These are phyloP conservation scores for Yamadazyma aaseri DNA, from an alignment of 1,139 yeast genomes.

Conservation along the genomic window DNA sequence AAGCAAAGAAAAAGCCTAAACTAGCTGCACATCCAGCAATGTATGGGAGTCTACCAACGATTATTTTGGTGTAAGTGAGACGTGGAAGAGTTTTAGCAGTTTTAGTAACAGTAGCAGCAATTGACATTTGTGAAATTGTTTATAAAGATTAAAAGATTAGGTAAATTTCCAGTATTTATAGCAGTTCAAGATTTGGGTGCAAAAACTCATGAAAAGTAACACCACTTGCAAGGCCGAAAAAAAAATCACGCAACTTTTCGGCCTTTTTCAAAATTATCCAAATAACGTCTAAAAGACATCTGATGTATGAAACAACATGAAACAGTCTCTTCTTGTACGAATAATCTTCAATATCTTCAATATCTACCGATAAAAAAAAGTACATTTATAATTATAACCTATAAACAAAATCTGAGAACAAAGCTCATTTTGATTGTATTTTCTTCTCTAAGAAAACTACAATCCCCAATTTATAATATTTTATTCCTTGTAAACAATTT, in stretches of 20 bases:
- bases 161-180: background rate
- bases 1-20: slow-evolving; percentile 31
- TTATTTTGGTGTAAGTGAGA: slow-evolving; percentile 18
- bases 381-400: too few species aligned
- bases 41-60: slow-evolving; percentile 32
- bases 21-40: slow-evolving; percentile 34
- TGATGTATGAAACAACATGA: background rate
- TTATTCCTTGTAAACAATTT: background rate
- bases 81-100: slow-evolving; percentile 10
- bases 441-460: background rate
- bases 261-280: too few species aligned
- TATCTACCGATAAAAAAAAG: background rate
- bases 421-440: too few species aligned
- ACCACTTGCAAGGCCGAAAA: background rate
- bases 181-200: slow-evolving; percentile 1
- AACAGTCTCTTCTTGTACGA: background rate
- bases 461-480: background rate
- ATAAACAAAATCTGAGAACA: too few species aligned
- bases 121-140: slow-evolving; percentile 3
- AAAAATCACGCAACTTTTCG: background rate
- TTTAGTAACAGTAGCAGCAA: slow-evolving; percentile 5
- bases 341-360: background rate
- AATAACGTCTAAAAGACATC: too few species aligned
- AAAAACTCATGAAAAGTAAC: background rate
- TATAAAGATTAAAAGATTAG: background rate